A percentile compares a stretch with the other conserved stretches of the same genome.
These are phyloP conservation scores for Chloropicon primus DNA, from an alignment of 139 green algal species.

Conservation along the genomic window DNA sequence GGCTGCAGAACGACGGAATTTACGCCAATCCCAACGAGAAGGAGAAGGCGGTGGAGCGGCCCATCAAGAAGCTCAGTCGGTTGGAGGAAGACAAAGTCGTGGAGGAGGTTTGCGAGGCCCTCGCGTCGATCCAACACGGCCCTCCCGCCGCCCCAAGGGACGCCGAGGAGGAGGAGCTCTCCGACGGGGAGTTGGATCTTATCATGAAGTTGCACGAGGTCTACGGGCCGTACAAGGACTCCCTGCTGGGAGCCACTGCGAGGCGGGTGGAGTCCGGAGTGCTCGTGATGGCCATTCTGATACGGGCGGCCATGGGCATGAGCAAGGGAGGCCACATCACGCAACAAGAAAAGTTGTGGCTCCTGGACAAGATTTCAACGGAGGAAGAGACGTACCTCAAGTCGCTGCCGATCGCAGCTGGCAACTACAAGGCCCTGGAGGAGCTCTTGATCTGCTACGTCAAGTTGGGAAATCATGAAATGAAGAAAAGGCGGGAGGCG, in stretches of 20 bases:
- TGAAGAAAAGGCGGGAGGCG: not conserved
- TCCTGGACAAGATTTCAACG: not conserved
- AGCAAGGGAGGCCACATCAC: not conserved
- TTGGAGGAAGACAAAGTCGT: no score
- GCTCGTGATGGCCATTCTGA: not conserved
- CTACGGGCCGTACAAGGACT: not conserved
- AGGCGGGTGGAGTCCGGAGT: no score
- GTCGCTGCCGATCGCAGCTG: not conserved
- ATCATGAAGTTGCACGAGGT: not conserved
- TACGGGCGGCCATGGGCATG: not conserved
- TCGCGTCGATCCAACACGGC: no score
- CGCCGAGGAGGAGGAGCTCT: not conserved
- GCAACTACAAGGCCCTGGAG: not conserved
- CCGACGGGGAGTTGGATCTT: not conserved
- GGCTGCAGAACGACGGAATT: not conserved
- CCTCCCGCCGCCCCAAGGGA: not conserved
- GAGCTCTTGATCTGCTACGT: not conserved
- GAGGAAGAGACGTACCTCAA: not conserved
- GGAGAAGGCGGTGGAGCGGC: no score
- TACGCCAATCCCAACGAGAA: no score
- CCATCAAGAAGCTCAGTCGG: no score
- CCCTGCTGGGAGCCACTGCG: not conserved
- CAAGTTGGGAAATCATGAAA: not conserved
- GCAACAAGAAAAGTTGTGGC: not conserved
- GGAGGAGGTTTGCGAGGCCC: no score